Evolutionary conservation across 2,329 filamentous ascomycete species (phyloP), one percentile per base, ranked within the genome.

Genomic region (Aspergillus niger): DNA sequence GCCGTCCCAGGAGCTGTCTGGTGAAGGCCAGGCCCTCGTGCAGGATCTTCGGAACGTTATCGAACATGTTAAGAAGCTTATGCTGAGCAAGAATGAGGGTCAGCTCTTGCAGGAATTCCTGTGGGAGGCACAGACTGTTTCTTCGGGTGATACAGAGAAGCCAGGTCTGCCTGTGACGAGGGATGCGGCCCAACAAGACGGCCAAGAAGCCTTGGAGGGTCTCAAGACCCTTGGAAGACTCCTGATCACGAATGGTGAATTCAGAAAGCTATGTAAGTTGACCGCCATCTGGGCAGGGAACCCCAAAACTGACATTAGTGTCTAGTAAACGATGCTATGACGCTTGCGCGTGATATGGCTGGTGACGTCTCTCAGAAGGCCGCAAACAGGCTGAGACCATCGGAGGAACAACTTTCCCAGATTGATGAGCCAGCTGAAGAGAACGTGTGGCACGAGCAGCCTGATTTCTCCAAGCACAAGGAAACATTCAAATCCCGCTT

Each of bases 31-130:
- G 73, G 77, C 80, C n/a, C 85, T 99, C 2, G 86, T 97, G 3
- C 80, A 81, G 44, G 94, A 98, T 68, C 79, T 95, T 59, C 87
- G 86, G 62, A 83, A 91, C 57, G 91, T 97, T 55, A 88, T 99
- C 49, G 86, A 90, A 70, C 86, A 95, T 75, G 90, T 94, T 60
- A 96, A 97, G 82, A 79, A 88, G 59, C 84, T 99, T 11, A 80
- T 98, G 8, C 82, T 99, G 26, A 90, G 89, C 79, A 99, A 98
- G 85, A 99, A 99, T 74, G 86, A 97, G 61, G 95, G 93, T 73
- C 92, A 99, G 71, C 80, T 98, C 60, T 81, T 99, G 20, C 95
- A 99, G 74, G 93, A 99, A 71, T 98, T 99, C 78, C 91, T 98
- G 78, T 99, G 91, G 90, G 91, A 97, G 74, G 93, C 92, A 0